Evolutionary conservation across 2,329 filamentous ascomycete species (phyloP).

Genomic region (Diaporthe eres): DNA sequence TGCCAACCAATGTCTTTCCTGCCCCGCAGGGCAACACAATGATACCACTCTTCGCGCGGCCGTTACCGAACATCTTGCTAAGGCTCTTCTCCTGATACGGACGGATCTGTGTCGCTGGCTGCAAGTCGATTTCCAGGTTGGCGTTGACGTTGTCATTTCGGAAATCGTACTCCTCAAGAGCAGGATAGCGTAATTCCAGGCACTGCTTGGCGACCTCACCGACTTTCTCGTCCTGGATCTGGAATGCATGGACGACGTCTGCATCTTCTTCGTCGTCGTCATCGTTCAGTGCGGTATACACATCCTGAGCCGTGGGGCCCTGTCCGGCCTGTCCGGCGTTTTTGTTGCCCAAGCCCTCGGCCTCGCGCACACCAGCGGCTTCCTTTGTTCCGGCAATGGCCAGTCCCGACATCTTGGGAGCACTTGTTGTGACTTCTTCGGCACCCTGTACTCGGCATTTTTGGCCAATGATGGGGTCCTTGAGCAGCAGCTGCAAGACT

Average conservation of each 20-base stretch:
- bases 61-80: slow-evolving; percentile 99
- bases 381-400: slow-evolving; percentile 96
- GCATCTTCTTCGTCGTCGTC: slow-evolving; percentile 85
- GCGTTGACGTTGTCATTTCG: slow-evolving; percentile 90
- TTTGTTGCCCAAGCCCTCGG: slow-evolving; percentile 57
- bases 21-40: slow-evolving; percentile 97
- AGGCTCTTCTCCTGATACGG: slow-evolving; percentile 97
- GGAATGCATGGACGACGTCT: slow-evolving; percentile 92
- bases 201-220: slow-evolving; percentile 92
- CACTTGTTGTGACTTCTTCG: slow-evolving; percentile 81
- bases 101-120: slow-evolving; percentile 89
- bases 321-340: slow-evolving; percentile 63
- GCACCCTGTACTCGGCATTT: slow-evolving; percentile 79
- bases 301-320: slow-evolving; percentile 72
- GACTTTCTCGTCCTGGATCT: slow-evolving; percentile 86
- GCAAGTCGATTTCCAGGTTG: slow-evolving; percentile 93
- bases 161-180: slow-evolving; percentile 98
- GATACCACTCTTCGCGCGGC: slow-evolving; percentile 95
- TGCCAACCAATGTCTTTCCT: slow-evolving; percentile 97
- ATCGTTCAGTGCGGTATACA: slow-evolving; percentile 80
- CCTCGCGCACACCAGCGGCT: slow-evolving; percentile 88
- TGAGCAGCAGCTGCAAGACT: slow-evolving; percentile 85
- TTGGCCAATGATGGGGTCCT: slow-evolving; percentile 84
- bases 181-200: slow-evolving; percentile 86
- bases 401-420: slow-evolving; percentile 87